Base-by-base conservation (phyloP, 805 yeast genomes). In the Nematodospora valgi region DNA sequence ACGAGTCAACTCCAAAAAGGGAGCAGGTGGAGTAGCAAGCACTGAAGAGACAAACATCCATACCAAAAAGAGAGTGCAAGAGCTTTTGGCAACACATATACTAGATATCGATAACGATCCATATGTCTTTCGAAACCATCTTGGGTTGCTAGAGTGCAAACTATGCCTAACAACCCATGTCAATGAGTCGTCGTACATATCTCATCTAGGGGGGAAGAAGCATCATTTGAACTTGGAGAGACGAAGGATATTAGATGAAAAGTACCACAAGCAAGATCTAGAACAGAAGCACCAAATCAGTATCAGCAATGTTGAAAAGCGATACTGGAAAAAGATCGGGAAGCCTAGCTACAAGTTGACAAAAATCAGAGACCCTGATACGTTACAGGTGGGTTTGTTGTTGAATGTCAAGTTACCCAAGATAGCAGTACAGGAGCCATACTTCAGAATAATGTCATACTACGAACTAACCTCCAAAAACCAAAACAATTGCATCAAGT, bases 11-110 rank as follows among this genome's bases (percentile, higher is more conserved):
- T 82, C 95, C 5, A 88, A 88, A 59, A 80, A 86, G 54, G 96
- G 96, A 7, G 77, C 82, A 19, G 97, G 96, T 46, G 96, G 95
- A 5, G 68, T 88, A 13, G 96, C 96, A 1, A 84, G 85, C 4
- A 63, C 68, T 28, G 74, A 78, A 14, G 88, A 83, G 44, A 68
- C 80, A 5, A 84, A 85, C 48, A 74, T 78, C 4, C 82, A 82
- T 29, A 68, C 89, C 30, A 67, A 80, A 38, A 78, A 78, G 38
- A 71, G 95, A 24, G 73, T 87, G 6, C 72, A 79, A 27, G 77
- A 82, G 45, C 70, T 88, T 29, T 66, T 83, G 24, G 58, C 68
- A 33, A 58, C 58, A 42, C 74, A 60, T 43, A 72, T 72, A 18
- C 59, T 75, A 3, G 74, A 76, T 47, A 56, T 76, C 2, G 79